Conservation (phyloP, 1,284 basidiomycete genomes). For the Mycena citricolor region DNA sequence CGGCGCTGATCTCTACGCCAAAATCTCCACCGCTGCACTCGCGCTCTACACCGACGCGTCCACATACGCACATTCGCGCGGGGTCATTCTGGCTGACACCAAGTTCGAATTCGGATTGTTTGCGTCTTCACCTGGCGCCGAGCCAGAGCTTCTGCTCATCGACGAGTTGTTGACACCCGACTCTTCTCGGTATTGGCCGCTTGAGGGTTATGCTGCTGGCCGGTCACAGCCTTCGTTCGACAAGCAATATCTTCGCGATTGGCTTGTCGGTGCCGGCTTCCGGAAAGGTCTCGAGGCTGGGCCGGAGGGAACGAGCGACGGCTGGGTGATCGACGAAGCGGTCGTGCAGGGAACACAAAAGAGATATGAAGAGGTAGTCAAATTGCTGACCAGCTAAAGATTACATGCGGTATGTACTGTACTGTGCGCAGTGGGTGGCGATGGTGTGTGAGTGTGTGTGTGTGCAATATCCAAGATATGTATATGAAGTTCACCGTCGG, state of each 20-base stretch:
- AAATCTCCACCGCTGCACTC: constrained; percentile 61
- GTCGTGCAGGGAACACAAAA: constrained; percentile 76
- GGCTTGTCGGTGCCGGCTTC: constrained; percentile 76
- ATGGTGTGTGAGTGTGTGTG: too few relatives aligned
- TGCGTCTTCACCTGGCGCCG: constrained; percentile 30
- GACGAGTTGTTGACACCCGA: constrained; percentile 99
- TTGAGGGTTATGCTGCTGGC: constrained; percentile 73
- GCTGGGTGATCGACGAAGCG: constrained; percentile 75
- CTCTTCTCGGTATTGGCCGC: constrained; percentile 96
- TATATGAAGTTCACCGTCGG: constrained; percentile 7
- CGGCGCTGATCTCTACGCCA: constrained; percentile 64
- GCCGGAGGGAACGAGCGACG: constrained; percentile 54
- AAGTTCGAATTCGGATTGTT: constrained; percentile 89
- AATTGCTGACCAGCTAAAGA: constrained; percentile 57
- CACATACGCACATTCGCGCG: constrained; percentile 72
- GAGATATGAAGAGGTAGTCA: constrained; percentile 79
- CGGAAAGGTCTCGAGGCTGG: constrained; percentile 78
- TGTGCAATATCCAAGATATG: too few relatives aligned
- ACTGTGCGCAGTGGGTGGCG: too few relatives aligned
- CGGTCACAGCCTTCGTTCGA: constrained; percentile 89
- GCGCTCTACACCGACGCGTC: constrained; percentile 79
- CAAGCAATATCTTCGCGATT: constrained; percentile 95
- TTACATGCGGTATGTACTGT: too few relatives aligned
- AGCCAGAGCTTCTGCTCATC: constrained; percentile 77
- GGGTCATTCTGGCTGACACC: constrained; percentile 96